phyloP scores from a whole-genome alignment of 1,139 yeast species.

The Geotrichum bryndzae region DNA sequence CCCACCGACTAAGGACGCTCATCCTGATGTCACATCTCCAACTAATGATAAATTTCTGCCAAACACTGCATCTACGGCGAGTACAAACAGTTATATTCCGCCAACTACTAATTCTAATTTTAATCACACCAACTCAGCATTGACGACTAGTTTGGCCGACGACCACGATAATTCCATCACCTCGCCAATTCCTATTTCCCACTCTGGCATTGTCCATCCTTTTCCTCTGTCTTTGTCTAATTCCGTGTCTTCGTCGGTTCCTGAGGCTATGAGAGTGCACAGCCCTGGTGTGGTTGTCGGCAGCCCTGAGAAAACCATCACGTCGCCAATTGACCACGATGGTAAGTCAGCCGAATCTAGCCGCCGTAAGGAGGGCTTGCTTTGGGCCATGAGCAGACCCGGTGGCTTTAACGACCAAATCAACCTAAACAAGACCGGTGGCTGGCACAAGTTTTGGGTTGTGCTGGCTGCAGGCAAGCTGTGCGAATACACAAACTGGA shows the following conservation, averaged over 20 bases:
- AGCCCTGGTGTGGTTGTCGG: conserved; percentile 6
- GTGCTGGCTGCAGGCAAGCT: conserved; percentile 62
- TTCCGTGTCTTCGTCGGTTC: neutral
- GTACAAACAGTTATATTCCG: neutral
- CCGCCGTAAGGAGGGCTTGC: conserved; percentile 47
- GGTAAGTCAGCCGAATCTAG: conserved; percentile 12
- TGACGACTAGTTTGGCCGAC: neutral
- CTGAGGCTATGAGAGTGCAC: conserved; percentile 4
- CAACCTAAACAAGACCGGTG: conserved; percentile 66
- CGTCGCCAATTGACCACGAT: conserved; percentile 9
- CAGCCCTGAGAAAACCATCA: conserved; percentile 12
- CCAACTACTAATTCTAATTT: conserved; percentile 4
- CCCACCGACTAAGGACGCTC: conserved; percentile 17
- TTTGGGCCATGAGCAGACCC: conserved; percentile 49
- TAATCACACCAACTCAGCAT: neutral
- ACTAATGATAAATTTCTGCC: conserved; percentile 1
- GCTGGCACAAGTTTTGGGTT: conserved; percentile 91
- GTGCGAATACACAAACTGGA: conserved; percentile 76
- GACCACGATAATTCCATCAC: neutral
- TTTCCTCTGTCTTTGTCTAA: neutral
- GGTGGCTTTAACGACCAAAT: conserved; percentile 38
- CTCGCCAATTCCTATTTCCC: neutral
- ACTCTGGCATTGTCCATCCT: neutral
- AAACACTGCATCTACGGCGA: neutral
- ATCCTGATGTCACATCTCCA: conserved; percentile 10